A percentile compares a stretch with the other conserved stretches of the same genome.
phyloP scores from a whole-genome alignment of 352 stramenopile genomes.

The Pythium chondricola region DNA sequence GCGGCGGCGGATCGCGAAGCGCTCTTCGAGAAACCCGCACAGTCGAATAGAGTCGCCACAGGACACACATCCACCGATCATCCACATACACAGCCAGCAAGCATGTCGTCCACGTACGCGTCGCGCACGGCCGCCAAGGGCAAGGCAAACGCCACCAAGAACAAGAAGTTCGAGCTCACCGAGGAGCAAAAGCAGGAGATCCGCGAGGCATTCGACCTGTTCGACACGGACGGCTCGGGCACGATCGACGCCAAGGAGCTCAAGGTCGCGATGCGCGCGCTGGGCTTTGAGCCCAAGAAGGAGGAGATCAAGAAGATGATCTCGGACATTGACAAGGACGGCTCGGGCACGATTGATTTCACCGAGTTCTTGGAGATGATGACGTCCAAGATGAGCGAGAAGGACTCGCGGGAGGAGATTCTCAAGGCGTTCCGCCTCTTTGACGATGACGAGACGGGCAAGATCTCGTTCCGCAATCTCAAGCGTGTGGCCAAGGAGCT shows the following conservation, averaged over 20 bases:
- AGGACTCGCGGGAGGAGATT: slow-evolving; percentile 95
- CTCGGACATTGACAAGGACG: slow-evolving; percentile 94
- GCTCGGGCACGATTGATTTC: slow-evolving; percentile 93
- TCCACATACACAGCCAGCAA: background rate
- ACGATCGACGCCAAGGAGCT: slow-evolving; percentile 95
- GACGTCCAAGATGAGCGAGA: slow-evolving; percentile 96
- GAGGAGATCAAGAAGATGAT: slow-evolving; percentile 98
- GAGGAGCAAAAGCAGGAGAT: slow-evolving; percentile 96
- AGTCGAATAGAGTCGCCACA: background rate
- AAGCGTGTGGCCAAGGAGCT: slow-evolving; percentile 96
- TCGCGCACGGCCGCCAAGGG: slow-evolving; percentile 55
- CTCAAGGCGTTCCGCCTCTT: slow-evolving; percentile 98
- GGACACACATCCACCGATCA: slow-evolving; percentile 13
- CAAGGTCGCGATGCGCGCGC: slow-evolving; percentile 93
- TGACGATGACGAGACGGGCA: slow-evolving; percentile 95
- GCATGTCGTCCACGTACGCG: slow-evolving; percentile 65
- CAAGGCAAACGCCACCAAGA: slow-evolving; percentile 65
- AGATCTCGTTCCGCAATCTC: slow-evolving; percentile 96
- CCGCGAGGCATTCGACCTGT: slow-evolving; percentile 95
- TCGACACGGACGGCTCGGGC: slow-evolving; percentile 94
- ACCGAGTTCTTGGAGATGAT: slow-evolving; percentile 98
- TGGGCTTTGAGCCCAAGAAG: slow-evolving; percentile 97
- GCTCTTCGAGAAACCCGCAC: slow-evolving; percentile 8
- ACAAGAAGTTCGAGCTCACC: slow-evolving; percentile 85
- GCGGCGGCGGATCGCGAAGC: background rate